A percentile compares a stretch with the other conserved stretches of the same genome.
Conservation (phyloP, 352 stramenopile genomes). For the Globisporangium heterothallicum region DNA sequence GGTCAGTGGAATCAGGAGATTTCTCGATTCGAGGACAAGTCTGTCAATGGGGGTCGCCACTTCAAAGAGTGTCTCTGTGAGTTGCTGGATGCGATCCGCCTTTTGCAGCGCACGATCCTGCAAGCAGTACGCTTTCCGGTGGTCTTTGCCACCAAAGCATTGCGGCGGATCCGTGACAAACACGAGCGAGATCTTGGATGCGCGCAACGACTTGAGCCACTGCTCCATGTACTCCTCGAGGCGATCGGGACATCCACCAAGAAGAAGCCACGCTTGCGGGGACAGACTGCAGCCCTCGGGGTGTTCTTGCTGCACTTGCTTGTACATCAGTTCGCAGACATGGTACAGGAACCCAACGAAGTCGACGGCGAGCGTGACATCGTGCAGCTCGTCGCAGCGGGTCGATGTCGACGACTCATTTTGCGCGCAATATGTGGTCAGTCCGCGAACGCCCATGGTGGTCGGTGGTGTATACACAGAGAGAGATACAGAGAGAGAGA, state of each 20-base stretch:
- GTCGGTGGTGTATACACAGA: not conserved
- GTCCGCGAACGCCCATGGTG: slow-evolving; percentile 56
- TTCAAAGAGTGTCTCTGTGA: slow-evolving; percentile 29
- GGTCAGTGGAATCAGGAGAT: not conserved
- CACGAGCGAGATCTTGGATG: slow-evolving; percentile 41
- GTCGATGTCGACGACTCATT: slow-evolving; percentile 40
- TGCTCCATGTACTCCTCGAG: slow-evolving; percentile 37
- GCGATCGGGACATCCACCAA: slow-evolving; percentile 46
- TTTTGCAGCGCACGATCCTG: slow-evolving; percentile 57
- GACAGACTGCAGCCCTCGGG: slow-evolving; percentile 12
- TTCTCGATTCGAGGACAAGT: too few relatives aligned
- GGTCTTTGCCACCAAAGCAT: slow-evolving; percentile 62
- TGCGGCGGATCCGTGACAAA: slow-evolving; percentile 74
- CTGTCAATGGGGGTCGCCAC: not conserved
- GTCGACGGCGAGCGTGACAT: slow-evolving; percentile 77
- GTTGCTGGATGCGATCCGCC: slow-evolving; percentile 32
- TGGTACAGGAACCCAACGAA: slow-evolving; percentile 77
- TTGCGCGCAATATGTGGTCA: slow-evolving; percentile 54
- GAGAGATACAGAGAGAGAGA: not conserved
- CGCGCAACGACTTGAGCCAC: slow-evolving; percentile 42
- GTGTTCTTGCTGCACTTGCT: slow-evolving; percentile 21
- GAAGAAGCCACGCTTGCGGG: slow-evolving; percentile 46
- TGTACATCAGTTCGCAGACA: slow-evolving; percentile 52
- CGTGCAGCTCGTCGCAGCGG: slow-evolving; percentile 26
- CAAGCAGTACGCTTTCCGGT: slow-evolving; percentile 57